phyloP scores from a whole-genome alignment of 2,329 filamentous ascomycete species.

The Aspergillus versicolor region DNA sequence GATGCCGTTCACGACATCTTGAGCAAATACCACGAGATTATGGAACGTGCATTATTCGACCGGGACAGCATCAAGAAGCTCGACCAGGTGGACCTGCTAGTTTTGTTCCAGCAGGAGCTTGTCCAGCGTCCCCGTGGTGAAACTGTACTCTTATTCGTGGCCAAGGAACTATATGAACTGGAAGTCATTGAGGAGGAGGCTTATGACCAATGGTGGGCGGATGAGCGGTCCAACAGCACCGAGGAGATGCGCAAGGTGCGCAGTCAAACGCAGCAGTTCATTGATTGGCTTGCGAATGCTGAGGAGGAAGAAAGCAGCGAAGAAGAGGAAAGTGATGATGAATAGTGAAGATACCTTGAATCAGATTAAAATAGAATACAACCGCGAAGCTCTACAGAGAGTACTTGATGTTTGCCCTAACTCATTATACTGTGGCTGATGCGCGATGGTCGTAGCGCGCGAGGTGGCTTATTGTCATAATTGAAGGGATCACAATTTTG shows the following conservation, averaged over 20 bases:
- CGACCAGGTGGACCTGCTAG: constrained; percentile 82
- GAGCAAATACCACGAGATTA: constrained; percentile 61
- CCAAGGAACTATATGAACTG: constrained; percentile 80
- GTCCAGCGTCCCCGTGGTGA: constrained; percentile 63
- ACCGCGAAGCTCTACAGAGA: neutral
- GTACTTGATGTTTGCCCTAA: no score
- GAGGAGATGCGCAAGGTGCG: constrained; percentile 70
- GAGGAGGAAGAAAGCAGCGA: constrained; percentile 68
- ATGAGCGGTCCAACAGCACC: constrained; percentile 65
- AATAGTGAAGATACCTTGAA: constrained; percentile 8
- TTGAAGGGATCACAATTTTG: no score
- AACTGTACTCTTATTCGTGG: constrained; percentile 69
- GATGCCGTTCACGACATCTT: constrained; percentile 67
- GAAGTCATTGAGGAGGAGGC: constrained; percentile 89
- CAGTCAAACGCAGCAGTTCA: constrained; percentile 71
- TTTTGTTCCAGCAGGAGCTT: constrained; percentile 79
- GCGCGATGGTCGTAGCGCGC: no score
- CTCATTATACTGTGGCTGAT: no score
- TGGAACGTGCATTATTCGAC: constrained; percentile 61
- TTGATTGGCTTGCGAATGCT: constrained; percentile 81
- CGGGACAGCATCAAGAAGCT: constrained; percentile 51
- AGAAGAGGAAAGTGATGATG: constrained; percentile 33
- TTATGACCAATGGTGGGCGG: constrained; percentile 84
- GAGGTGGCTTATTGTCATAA: no score
- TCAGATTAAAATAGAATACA: neutral